A percentile compares a stretch with the other conserved stretches of the same genome.
Evolutionary conservation across 2,329 filamentous ascomycete genomes (phyloP).

Genomic region (Fusarium poae): DNA sequence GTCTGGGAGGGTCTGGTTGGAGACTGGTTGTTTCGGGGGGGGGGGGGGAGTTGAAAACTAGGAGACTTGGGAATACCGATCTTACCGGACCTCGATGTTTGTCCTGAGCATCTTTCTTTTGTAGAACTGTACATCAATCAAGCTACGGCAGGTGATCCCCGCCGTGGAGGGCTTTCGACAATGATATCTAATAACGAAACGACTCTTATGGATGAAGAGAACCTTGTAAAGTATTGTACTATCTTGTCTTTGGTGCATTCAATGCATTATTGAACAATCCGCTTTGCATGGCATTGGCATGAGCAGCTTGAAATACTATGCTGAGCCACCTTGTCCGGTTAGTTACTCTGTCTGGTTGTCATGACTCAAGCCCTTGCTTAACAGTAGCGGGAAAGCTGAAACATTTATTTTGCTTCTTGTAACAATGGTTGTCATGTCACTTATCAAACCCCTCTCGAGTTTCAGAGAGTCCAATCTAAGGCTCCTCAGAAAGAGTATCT

Average conservation of each 20-base stretch:
- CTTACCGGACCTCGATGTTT: constrained; percentile 44
- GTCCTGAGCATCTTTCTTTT: constrained; percentile 51
- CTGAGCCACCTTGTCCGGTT: neutral
- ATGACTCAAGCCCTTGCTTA: neutral
- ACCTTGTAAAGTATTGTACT: neutral
- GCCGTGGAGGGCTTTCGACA: constrained; percentile 37
- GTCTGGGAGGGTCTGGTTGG: constrained; percentile 44
- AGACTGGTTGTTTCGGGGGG: constrained; percentile 39
- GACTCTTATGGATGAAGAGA: constrained; percentile 4
- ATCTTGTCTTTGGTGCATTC: neutral
- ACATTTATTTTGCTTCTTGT: neutral
- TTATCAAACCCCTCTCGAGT: neutral
- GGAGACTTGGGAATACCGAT: constrained; percentile 43
- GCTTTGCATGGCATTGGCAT: neutral
- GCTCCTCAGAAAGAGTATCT: neutral
- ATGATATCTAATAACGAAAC: constrained; percentile 25
- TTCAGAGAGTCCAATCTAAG: neutral
- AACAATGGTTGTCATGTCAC: neutral
- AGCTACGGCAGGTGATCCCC: constrained; percentile 33
- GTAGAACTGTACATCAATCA: constrained; percentile 53
- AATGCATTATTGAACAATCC: neutral
- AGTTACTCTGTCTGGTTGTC: neutral
- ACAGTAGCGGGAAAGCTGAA: neutral
- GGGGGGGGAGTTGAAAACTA: constrained; percentile 37
- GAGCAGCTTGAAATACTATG: neutral